Percentiles rank a stretch among this genome's conserved stretches.
phyloP scores from a whole-genome alignment of 257 asterid genomes.

The Eucommia ulmoides region DNA sequence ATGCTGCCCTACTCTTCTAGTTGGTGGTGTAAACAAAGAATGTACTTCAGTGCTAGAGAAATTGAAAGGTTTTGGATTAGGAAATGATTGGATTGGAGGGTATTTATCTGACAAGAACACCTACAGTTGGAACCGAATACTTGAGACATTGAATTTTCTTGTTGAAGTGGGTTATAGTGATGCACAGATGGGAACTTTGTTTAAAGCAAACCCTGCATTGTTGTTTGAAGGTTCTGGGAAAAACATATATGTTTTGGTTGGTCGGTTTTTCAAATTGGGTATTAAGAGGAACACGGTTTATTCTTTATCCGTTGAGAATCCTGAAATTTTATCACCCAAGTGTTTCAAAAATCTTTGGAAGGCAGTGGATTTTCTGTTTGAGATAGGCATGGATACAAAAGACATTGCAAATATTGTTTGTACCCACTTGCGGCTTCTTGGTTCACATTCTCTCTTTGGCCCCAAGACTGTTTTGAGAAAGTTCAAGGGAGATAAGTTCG shows the following conservation, averaged over 20 bases:
- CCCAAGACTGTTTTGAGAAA: slow-evolving; percentile 47
- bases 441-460: slow-evolving; percentile 48
- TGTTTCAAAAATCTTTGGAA: slow-evolving; percentile 50
- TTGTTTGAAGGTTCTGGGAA: slow-evolving; percentile 76
- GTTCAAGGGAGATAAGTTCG: slow-evolving; percentile 36
- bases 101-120: slow-evolving; percentile 33
- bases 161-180: slow-evolving; percentile 51
- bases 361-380: slow-evolving; percentile 51
- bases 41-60: slow-evolving; percentile 41
- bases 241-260: slow-evolving; percentile 42
- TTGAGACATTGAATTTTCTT: slow-evolving; percentile 44
- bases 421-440: slow-evolving; percentile 32
- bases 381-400: slow-evolving; percentile 48
- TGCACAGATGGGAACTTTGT: slow-evolving; percentile 27
- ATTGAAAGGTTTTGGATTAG: slow-evolving; percentile 37
- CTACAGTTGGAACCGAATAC: slow-evolving; percentile 57
- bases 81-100: slow-evolving; percentile 53
- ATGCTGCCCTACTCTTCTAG: slow-evolving; percentile 57
- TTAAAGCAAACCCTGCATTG: slow-evolving; percentile 38
- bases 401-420: slow-evolving; percentile 31
- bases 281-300: slow-evolving; percentile 33
- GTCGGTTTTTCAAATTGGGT: slow-evolving; percentile 65
- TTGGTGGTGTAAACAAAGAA: slow-evolving; percentile 34
- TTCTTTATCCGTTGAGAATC: slow-evolving; percentile 32
- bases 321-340: slow-evolving; percentile 43